Evolutionary conservation across 257 asterid species (phyloP).

Genomic region (Solanum neorickii): DNA sequence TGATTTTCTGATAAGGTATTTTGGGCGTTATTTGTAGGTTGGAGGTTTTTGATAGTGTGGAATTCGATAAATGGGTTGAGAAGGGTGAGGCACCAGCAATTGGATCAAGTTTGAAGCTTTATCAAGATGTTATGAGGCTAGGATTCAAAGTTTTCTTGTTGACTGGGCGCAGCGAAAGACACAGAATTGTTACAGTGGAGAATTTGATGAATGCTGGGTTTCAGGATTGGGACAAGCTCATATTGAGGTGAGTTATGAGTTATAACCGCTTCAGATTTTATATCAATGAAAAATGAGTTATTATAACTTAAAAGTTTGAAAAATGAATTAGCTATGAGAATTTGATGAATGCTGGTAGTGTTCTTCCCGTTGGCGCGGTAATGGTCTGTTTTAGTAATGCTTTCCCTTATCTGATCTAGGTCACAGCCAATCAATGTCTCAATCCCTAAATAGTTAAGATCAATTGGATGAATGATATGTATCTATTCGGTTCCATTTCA

Average conservation of each 20-base stretch:
- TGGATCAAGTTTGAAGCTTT: conserved; percentile 47
- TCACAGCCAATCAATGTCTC: background rate
- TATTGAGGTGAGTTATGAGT: conserved; percentile 40
- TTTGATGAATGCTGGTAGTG: too few relatives aligned
- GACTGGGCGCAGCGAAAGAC: conserved; percentile 73
- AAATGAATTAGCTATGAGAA: background rate
- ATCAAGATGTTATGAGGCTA: conserved; percentile 44
- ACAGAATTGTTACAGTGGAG: conserved; percentile 38
- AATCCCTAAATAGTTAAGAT: background rate
- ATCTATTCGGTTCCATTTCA: background rate
- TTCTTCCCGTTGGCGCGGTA: background rate
- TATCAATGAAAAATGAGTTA: background rate
- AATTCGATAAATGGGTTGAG: conserved; percentile 76
- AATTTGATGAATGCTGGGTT: conserved; percentile 64
- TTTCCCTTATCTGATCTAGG: background rate
- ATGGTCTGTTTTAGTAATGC: background rate
- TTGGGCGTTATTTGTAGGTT: conserved; percentile 27
- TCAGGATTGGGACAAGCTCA: conserved; percentile 59
- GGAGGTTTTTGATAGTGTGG: conserved; percentile 49
- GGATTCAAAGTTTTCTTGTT: conserved; percentile 54
- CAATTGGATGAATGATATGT: background rate
- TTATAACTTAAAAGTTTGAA: background rate
- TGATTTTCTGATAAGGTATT: background rate
- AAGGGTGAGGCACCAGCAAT: conserved; percentile 60
- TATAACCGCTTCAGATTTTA: background rate